Evolutionary conservation across 1,284 basidiomycete genomes (phyloP).

Genomic region (Boletus mariae): DNA sequence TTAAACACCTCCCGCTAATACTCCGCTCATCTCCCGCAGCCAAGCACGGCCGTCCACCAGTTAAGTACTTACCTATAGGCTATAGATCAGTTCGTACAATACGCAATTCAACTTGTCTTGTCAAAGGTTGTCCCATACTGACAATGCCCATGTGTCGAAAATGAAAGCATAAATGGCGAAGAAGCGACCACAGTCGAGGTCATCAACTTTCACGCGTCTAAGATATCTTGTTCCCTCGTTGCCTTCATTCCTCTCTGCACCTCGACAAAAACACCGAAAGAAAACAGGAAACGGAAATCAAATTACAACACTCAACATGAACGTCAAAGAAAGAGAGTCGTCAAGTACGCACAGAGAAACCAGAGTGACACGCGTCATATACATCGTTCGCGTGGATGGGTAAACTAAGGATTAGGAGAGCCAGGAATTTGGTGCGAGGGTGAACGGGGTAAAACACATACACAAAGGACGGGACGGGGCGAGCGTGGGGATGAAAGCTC

Average conservation of each 20-base stretch:
- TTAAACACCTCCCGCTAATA: too few species aligned
- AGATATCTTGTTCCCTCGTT: background rate
- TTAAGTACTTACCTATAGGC: too few species aligned
- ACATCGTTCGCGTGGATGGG: background rate
- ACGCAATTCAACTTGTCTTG: too few species aligned
- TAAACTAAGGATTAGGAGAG: background rate
- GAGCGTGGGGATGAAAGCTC: background rate
- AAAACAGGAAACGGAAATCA: background rate
- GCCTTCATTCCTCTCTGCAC: background rate
- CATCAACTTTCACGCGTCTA: too few species aligned
- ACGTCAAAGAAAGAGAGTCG: background rate
- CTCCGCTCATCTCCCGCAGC: too few species aligned
- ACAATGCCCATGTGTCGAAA: too few species aligned
- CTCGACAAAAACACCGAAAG: background rate
- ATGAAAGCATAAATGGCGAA: too few species aligned
- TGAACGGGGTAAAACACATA: background rate
- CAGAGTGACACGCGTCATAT: background rate
- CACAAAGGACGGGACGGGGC: background rate
- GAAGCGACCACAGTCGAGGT: too few species aligned
- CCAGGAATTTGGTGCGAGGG: background rate
- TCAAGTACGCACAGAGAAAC: background rate
- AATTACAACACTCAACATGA: background rate
- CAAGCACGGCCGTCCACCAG: too few species aligned
- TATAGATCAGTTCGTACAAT: too few species aligned
- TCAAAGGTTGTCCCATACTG: too few species aligned